Percentiles rank a stretch among this genome's conserved stretches.
Conservation (phyloP, 495 filamentous ascomycete genomes). For the Daldinia grandis region DNA sequence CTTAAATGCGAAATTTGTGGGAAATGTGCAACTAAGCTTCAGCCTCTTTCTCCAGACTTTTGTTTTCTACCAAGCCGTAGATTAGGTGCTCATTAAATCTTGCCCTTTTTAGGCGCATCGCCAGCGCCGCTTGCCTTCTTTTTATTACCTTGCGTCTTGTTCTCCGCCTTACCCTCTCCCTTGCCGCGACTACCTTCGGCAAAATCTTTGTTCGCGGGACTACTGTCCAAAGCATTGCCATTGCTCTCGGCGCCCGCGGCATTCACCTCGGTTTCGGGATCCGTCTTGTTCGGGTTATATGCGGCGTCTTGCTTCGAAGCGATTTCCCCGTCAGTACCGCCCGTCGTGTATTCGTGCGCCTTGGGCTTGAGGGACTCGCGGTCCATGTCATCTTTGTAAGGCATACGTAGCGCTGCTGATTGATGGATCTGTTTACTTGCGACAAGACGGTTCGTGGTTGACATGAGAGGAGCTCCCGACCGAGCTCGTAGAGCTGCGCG, state of each 20-base stretch:
- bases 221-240: slow-evolving; percentile 50
- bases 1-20: not conserved
- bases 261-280: slow-evolving; percentile 48
- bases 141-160: slow-evolving; percentile 30
- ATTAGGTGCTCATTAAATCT: not conserved
- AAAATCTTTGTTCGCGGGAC: slow-evolving; percentile 50
- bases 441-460: slow-evolving; percentile 19
- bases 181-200: slow-evolving; percentile 26
- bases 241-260: slow-evolving; percentile 39
- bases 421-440: slow-evolving; percentile 38
- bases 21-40: slow-evolving; percentile 7
- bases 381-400: slow-evolving; percentile 54
- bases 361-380: slow-evolving; percentile 54
- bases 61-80: not conserved
- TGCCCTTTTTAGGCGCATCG: slow-evolving; percentile 40
- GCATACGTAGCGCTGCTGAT: slow-evolving; percentile 12
- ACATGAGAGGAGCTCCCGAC: slow-evolving; percentile 13
- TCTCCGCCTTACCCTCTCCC: slow-evolving; percentile 1
- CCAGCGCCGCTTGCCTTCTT: slow-evolving; percentile 39
- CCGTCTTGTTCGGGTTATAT: slow-evolving; percentile 52
- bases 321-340: slow-evolving; percentile 50
- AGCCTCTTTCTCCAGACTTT: not conserved
- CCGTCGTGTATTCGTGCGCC: slow-evolving; percentile 48
- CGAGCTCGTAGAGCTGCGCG: slow-evolving; percentile 37
- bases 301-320: slow-evolving; percentile 49